Conservation (phyloP, 306 rosid species). For the Abrus pulchellus region DNA sequence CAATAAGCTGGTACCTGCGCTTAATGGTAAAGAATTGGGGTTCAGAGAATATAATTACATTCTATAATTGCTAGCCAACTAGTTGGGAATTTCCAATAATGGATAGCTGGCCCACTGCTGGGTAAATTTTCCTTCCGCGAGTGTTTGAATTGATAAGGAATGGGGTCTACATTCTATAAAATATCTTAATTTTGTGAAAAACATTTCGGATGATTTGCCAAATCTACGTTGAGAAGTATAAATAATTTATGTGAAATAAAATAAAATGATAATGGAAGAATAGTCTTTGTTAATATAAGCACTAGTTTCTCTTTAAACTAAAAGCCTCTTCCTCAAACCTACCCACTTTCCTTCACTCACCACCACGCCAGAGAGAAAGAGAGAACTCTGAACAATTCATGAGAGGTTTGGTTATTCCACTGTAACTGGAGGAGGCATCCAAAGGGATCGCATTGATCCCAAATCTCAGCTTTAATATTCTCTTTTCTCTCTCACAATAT, state of each 20-base stretch:
- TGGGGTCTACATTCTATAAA: conserved; percentile 43
- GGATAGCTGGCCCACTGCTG: conserved; percentile 42
- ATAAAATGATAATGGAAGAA: conserved; percentile 7
- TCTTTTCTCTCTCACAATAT: neutral
- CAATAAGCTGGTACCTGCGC: too few relatives aligned
- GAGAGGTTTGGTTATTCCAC: conserved; percentile 36
- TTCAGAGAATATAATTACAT: conserved; percentile 8
- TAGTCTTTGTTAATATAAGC: conserved; percentile 21
- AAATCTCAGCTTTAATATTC: conserved; percentile 15
- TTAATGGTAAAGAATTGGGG: neutral
- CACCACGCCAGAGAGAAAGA: neutral
- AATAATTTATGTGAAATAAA: neutral
- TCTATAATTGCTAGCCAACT: conserved; percentile 42
- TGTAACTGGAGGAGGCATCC: conserved; percentile 58
- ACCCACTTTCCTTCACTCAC: conserved; percentile 40
- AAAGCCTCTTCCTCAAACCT: conserved; percentile 22
- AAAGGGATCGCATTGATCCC: conserved; percentile 65
- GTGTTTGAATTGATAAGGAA: conserved; percentile 44
- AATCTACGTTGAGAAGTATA: neutral
- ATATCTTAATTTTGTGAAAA: neutral
- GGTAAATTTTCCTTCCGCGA: conserved; percentile 33
- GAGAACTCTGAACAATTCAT: conserved; percentile 21
- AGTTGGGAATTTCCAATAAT: conserved; percentile 52
- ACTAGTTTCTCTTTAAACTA: conserved; percentile 19
- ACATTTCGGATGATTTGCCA: neutral